Conservation (phyloP, 345 rosid species). For the Mercurialis annua region DNA sequence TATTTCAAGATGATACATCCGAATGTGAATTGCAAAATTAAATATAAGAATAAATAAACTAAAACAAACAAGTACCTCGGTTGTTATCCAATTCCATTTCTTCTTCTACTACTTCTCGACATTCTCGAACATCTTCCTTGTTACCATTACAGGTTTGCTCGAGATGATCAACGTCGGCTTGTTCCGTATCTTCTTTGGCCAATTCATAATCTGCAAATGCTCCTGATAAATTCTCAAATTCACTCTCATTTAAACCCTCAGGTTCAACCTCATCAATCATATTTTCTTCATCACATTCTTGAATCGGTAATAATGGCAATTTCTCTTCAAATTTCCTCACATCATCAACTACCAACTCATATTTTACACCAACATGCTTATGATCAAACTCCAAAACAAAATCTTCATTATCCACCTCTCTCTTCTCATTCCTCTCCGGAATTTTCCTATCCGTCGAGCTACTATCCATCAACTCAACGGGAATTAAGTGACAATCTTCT, state of each 20-base stretch:
- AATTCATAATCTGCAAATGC: conserved; percentile 6
- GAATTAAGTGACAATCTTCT: conserved; percentile 76
- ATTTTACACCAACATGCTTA: conserved; percentile 21
- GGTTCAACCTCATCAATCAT: conserved; percentile 22
- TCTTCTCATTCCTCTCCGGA: conserved; percentile 36
- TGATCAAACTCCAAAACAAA: conserved; percentile 64
- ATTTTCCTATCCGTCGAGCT: conserved; percentile 6
- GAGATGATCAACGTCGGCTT: conserved; percentile 28
- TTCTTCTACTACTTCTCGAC: conserved; percentile 9
- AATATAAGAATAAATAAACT: not conserved
- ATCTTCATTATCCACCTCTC: conserved; percentile 54
- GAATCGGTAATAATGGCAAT: conserved; percentile 21
- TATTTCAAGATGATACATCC: not conserved
- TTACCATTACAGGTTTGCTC: conserved; percentile 13
- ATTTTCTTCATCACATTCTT: conserved; percentile 26
- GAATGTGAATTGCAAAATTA: conserved; percentile 2
- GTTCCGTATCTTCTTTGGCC: conserved; percentile 24
- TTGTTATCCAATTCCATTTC: conserved; percentile 25
- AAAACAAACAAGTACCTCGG: conserved; percentile 40
- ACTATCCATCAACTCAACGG: conserved; percentile 45
- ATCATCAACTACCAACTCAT: conserved; percentile 34
- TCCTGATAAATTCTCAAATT: conserved; percentile 17
- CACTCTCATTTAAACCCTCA: conserved; percentile 21
- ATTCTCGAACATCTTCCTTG: conserved; percentile 26
- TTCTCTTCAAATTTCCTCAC: conserved; percentile 22